These are phyloP conservation scores for Dioscorea alata DNA, from an alignment of 106 monocot species.

Conservation along the genomic window DNA sequence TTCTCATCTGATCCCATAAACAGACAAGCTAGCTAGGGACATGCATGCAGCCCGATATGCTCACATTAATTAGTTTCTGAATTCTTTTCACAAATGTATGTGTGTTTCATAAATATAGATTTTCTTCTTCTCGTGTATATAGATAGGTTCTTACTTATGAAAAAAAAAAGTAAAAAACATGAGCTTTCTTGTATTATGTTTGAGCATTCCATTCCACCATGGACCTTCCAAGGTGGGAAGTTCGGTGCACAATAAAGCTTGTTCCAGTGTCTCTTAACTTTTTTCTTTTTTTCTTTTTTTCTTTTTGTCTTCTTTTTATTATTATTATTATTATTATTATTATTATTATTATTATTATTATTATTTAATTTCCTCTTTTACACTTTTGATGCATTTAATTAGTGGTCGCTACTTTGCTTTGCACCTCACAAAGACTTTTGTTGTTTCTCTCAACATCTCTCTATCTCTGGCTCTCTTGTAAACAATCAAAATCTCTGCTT, in stretches of 20 bases:
- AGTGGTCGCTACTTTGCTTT: neutral
- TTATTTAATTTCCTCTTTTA: neutral
- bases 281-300: neutral
- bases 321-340: too few species aligned
- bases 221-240: neutral
- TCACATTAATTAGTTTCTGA: neutral
- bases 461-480: too few species aligned
- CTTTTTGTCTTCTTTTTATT: neutral
- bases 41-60: neutral
- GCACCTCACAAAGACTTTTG: neutral
- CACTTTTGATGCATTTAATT: neutral
- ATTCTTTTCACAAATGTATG: neutral
- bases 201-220: neutral
- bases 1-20: neutral
- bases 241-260: constrained; percentile 11
- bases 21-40: neutral
- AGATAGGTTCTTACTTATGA: neutral
- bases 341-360: too few species aligned
- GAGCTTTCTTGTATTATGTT: neutral
- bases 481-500: too few species aligned
- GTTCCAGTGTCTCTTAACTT: neutral
- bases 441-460: neutral
- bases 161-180: neutral
- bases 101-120: neutral
- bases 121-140: neutral